Base-by-base conservation (phyloP, 768 basidiomycete species). In the Podaxis sp. region DNA sequence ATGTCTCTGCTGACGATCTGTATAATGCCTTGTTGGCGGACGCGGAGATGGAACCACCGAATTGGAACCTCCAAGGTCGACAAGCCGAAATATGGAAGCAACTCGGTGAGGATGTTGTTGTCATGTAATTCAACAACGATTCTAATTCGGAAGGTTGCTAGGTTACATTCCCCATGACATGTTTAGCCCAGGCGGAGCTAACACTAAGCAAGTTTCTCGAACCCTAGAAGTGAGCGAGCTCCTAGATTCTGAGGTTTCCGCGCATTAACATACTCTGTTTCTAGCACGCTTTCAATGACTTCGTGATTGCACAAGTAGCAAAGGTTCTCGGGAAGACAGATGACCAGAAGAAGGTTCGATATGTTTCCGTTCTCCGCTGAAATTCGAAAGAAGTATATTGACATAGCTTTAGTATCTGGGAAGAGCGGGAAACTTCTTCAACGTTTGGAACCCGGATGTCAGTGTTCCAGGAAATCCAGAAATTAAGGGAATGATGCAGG, bases 251-350 rank as follows among this genome's bases (percentile, higher is more conserved):
- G 33, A 12, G 28, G 33, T 19, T 24, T 42, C 15, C 8, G 8
- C n/a, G 22, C 2, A 19, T 26, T 15, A 44, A 11, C 28, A 0
- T 52, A 28, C 30, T 36, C 30, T 15, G 39, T 22, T 13, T n/a
- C 11, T 59, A 88, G 87, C 79, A 88, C 66, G 79, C 87, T 1
- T 88, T 88, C 69, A 81, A 80, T 60, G 87, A 88, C 65, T 88
- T 88, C 66, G 73, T 82, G 1, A 84, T 88, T 54, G 84, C 85
- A 1, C 87, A 88, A 75, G 87, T 87, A 1, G 82, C 87, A 0
- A 85, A 82, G 64, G 62, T 79, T 4, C 73, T 88, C 2, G 83
- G 82, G 19, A 83, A 81, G 58, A 73, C 73, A 0, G 74, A 71
- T 7, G 87, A 87, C 68, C 79, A 74, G 9, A 67, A 70, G 36